Evolutionary conservation across 106 monocot species (phyloP).

Genomic region (Narthecium ossifragum): DNA sequence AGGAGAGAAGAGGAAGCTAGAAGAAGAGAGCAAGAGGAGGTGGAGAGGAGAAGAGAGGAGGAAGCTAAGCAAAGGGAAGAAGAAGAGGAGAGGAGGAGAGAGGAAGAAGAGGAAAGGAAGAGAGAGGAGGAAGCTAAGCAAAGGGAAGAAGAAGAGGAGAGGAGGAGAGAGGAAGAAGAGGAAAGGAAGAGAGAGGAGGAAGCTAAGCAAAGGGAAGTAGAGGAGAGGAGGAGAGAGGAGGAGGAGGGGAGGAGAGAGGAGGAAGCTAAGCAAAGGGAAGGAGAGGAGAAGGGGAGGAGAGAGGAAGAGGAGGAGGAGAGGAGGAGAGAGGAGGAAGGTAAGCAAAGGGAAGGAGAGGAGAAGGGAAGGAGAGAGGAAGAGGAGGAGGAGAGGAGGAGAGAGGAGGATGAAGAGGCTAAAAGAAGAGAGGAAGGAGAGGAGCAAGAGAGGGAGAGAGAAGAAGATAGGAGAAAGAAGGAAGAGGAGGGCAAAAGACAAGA

Average conservation of each 20-base stretch:
- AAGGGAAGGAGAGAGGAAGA: background rate
- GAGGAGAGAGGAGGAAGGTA: background rate
- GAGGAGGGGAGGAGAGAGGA: background rate
- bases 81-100: conserved; percentile 5
- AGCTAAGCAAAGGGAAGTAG: conserved; percentile 7
- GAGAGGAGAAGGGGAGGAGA: conserved; percentile 8
- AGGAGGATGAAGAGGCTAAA: too few relatives aligned
- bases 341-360: conserved; percentile 15
- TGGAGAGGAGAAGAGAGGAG: conserved; percentile 7
- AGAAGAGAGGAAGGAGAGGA: too few relatives aligned
- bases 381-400: too few relatives aligned
- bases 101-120: conserved; percentile 7
- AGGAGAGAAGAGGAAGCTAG: conserved; percentile 10
- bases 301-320: background rate
- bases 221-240: conserved; percentile 5
- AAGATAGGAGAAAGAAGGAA: too few relatives aligned
- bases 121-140: background rate
- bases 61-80: conserved; percentile 2
- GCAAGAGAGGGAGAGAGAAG: too few relatives aligned
- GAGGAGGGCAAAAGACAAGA: too few relatives aligned
- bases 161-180: conserved; percentile 2
- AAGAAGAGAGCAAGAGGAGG: conserved; percentile 7
- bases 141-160: conserved; percentile 9
- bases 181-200: background rate
- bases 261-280: conserved; percentile 5